phyloP scores from a whole-genome alignment of 192 early-diverging fungal genomes.

The Globomyces pollinis-pini region DNA sequence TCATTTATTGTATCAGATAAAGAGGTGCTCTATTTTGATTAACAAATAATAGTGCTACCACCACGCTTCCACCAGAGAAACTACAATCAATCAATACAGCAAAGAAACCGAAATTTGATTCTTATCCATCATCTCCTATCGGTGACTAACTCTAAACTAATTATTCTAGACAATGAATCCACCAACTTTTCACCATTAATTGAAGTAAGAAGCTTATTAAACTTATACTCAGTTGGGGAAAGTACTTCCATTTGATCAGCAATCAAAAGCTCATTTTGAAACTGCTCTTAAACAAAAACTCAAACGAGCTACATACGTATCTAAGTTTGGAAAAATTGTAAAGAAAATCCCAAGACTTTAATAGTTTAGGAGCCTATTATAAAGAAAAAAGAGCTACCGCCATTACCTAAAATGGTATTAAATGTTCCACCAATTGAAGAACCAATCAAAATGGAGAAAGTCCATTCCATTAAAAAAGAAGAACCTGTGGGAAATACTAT shows the following conservation, averaged over 20 bases:
- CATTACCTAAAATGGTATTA: neutral
- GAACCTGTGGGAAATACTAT: too few species aligned
- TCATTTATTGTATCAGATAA: conserved; percentile 5
- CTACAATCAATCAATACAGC: neutral
- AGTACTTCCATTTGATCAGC: conserved; percentile 2
- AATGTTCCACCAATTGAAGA: too few species aligned
- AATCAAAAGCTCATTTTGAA: conserved; percentile 1
- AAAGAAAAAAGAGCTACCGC: conserved; percentile 11
- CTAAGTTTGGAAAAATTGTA: too few species aligned
- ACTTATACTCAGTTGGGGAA: neutral
- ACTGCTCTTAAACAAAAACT: conserved; percentile 2
- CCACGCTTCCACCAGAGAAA: neutral
- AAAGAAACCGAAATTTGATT: conserved; percentile 6
- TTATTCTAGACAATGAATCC: conserved; percentile 5
- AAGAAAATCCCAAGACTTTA: neutral
- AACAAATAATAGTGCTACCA: neutral
- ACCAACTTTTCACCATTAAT: too few species aligned
- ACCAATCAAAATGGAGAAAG: too few species aligned
- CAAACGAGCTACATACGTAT: neutral
- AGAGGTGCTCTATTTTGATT: neutral
- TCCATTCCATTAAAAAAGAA: too few species aligned
- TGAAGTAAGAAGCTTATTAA: too few species aligned
- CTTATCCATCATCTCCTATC: conserved; percentile 7
- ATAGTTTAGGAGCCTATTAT: neutral
- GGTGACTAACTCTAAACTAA: neutral